Conservation (phyloP, 768 basidiomycete genomes). For the Suillus placidus region DNA sequence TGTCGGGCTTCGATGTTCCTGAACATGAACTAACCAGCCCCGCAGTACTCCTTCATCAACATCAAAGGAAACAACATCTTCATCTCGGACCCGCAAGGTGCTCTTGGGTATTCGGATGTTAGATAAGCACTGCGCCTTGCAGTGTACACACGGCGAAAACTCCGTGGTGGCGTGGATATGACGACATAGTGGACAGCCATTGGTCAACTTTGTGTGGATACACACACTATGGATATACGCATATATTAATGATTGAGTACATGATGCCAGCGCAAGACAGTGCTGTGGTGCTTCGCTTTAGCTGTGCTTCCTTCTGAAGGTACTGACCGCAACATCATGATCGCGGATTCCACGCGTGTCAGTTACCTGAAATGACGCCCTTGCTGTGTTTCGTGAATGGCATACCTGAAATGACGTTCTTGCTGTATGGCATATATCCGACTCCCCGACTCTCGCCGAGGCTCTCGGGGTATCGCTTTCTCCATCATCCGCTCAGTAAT, state of each 20-base stretch:
- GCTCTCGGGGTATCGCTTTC: neutral
- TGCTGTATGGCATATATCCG: neutral
- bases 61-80: constrained; percentile 52
- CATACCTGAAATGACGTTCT: too few relatives aligned
- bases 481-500: neutral
- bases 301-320: neutral
- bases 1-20: constrained; percentile 6
- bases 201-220: constrained; percentile 3
- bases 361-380: neutral
- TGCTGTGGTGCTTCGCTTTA: neutral
- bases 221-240: constrained; percentile 4
- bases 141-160: neutral
- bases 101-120: constrained; percentile 13
- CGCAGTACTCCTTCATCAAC: constrained; percentile 58
- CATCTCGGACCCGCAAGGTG: constrained; percentile 32
- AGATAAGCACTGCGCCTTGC: constrained; percentile 13
- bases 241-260: constrained; percentile 1
- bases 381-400: neutral
- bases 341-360: neutral
- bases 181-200: neutral
- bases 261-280: neutral
- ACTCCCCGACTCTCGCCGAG: neutral
- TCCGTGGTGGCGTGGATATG: neutral
- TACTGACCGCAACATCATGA: neutral
- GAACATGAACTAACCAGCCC: constrained; percentile 8